Evolutionary conservation across 164 flowering plant genomes (phyloP), one percentile per base, ranked within the genome.

Genomic region (Protea cynaroides): DNA sequence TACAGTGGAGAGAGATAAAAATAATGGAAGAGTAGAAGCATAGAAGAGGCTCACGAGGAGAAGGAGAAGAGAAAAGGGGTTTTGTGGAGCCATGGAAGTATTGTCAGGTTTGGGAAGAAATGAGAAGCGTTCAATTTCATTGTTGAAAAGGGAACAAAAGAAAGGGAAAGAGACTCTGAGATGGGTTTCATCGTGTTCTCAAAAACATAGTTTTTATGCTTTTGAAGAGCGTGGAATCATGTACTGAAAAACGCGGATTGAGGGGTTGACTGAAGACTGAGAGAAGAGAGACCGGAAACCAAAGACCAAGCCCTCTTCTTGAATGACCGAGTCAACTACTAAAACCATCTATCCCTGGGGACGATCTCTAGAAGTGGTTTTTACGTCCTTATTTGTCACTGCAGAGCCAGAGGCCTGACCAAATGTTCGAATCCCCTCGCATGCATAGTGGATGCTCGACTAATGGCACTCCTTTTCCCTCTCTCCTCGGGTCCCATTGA

Each of bases 1-100:
- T 0, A 90, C 38, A 1, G 94, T 80, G 46, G 88, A 77, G 62
- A 86, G 79, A 9, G 86, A 80, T 25, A 55, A 15, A 19, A 51
- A 56, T 18, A 52, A 46, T 8, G 70, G 70, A 23, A 67, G 15
- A 63, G 47, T 67, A 53, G 67, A 56, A 56, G 67, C 24, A 37
- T 69, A 61, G 29, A 23, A 46, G 7, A 68, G 63, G 38, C 17
- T 24, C 3, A 58, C 10, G 13, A 50, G 17, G 13, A 50, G 17
- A 21, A 63, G 43, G 46, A 58, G 34, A 11, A 66, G 62, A 52
- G 37, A 61, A 44, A 66, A 51, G 12, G 62, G 22, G 40, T 21
- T n/a, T n/a, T 56, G 54, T 51, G 57, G 29, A 63, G 77, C 81
- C 87, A 86, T 86, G 68, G 71, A 71, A 73, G 24, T 43, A 11